Evolutionary conservation across 345 rosid species (phyloP), one percentile per base, ranked within the genome.

Genomic region (Zanthoxylum bungeanum): DNA sequence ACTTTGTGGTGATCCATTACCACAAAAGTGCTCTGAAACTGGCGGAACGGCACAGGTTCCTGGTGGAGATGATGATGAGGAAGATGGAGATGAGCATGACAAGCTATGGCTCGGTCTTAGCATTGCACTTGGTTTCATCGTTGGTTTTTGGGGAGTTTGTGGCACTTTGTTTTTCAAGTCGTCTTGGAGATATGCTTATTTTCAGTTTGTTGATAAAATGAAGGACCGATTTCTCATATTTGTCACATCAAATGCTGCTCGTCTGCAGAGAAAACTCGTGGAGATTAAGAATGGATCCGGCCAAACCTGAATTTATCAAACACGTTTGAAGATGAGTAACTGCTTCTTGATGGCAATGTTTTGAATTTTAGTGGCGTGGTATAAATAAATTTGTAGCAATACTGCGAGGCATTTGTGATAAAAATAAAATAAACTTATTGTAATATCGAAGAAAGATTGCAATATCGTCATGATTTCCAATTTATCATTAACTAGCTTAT

Each of bases 1-100:
- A 12, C 75, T 81, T 14, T 77, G 84, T 37, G 80, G 76, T 12
- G 28, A 1, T 24, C 78, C 78, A 14, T 5, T 70, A 9, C 46
- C 51, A 14, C 72, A 2, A 9, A 44, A 16, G 11, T 77, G 73
- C 55, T 22, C 46, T 0, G 61, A 22, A 7, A 50, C 33, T 10
- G 64, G 33, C n/a, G 40, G 44, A 51, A 3, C 9, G 2, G 0
- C 24, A 6, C 42, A 16, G 9, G 5, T 2, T 49, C 31, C 57
- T 28, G 60, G 25, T 19, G 64, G 17, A 3, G 65, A 64, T 22
- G 60, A 34, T 17, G 40, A 69, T 1, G 66, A 42, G 30, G 68
- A 47, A 5, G 55, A 51, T 19, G 69, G 8, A 4, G 70, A 55
- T 12, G 31, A 36, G 4, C 19, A 6, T 69, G 60, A 73, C 0